These are phyloP conservation scores for Pestalotiopsis sp. DNA, from an alignment of 2,329 filamentous ascomycete genomes.

Conservation along the genomic window DNA sequence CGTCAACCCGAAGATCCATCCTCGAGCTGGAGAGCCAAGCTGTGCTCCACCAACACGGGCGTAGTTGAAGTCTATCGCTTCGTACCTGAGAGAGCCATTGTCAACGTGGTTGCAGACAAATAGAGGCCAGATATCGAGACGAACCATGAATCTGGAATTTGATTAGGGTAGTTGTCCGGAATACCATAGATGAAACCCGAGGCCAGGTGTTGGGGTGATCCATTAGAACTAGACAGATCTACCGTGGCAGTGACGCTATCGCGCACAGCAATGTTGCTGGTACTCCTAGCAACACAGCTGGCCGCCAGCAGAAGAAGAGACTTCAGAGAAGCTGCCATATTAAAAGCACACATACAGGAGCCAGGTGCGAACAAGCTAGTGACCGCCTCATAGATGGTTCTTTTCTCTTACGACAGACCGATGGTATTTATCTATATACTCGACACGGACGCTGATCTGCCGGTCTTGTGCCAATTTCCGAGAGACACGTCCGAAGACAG, in stretches of 20 bases:
- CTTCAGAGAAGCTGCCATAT: background rate
- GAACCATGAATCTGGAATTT: slow-evolving; percentile 23
- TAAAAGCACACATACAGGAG: background rate
- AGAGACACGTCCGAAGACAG: background rate
- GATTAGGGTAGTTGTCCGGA: slow-evolving; percentile 19
- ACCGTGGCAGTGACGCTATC: slow-evolving; percentile 20
- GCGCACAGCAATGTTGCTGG: background rate
- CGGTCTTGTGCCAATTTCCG: background rate
- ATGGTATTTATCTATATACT: background rate
- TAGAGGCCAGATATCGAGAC: slow-evolving; percentile 3
- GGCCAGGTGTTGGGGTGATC: slow-evolving; percentile 22
- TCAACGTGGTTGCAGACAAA: too few species aligned
- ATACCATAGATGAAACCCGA: slow-evolving; percentile 27
- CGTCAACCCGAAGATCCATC: slow-evolving; percentile 20
- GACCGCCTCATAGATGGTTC: background rate
- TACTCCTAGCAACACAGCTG: background rate
- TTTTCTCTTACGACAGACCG: background rate
- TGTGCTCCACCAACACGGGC: slow-evolving; percentile 24
- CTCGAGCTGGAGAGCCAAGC: slow-evolving; percentile 16
- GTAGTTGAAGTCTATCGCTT: slow-evolving; percentile 25
- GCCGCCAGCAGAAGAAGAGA: background rate
- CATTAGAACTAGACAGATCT: slow-evolving; percentile 19
- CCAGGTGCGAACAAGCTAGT: background rate
- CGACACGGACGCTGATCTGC: background rate
- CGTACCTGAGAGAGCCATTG: slow-evolving; percentile 5